Base-by-base conservation (phyloP, 768 basidiomycete species). In the Amanita molliuscula region DNA sequence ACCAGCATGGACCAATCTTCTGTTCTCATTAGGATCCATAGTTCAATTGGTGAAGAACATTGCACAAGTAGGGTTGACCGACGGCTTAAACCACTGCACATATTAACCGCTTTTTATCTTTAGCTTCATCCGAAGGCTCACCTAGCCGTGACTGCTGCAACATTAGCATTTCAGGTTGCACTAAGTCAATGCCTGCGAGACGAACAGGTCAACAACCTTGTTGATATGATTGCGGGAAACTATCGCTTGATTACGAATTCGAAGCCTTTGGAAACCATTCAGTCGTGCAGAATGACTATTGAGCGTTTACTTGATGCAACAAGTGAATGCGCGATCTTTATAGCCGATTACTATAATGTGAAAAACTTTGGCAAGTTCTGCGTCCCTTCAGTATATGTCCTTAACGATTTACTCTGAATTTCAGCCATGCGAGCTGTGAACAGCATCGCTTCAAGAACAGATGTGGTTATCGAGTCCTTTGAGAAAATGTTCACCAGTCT, bases 291-390 rank as follows among this genome's bases (percentile, higher is more conserved):
- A 25, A 34, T 28, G 18, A 41, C 52, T 5, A 31, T 47, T 13
- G 47, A 41, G 16, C 47, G 52, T 16, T 29, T 53, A 13, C 37
- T 53, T 29, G 37, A 42, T 20, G 13, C 36, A 16, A 53, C 52
- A 1, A 47, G 18, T 3, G 52, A 53, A 29, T 53, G 52, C 33
- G 52, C 52, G 7, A 31, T 50, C 15, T 53, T 49, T 34, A 29
- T 53, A n/a, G 47, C 48, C 5, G 40, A 31, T 4, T 53, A 48
- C 28, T 47, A 21, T n/a, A 15, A 40, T 23, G 34, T 16, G 9
- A 15, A 38, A 13, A 26, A 26, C 9, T 49, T 49, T 28, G 23
- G 52, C 50, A 34, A 35, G 44, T 52, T 13, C 18, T 4, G 4
- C 9, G 7, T 26, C 6, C 26, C 26, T 9, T 36, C 34, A 26